These are phyloP conservation scores for Candida easanensis DNA, from an alignment of 805 yeast genomes.

Conservation along the genomic window DNA sequence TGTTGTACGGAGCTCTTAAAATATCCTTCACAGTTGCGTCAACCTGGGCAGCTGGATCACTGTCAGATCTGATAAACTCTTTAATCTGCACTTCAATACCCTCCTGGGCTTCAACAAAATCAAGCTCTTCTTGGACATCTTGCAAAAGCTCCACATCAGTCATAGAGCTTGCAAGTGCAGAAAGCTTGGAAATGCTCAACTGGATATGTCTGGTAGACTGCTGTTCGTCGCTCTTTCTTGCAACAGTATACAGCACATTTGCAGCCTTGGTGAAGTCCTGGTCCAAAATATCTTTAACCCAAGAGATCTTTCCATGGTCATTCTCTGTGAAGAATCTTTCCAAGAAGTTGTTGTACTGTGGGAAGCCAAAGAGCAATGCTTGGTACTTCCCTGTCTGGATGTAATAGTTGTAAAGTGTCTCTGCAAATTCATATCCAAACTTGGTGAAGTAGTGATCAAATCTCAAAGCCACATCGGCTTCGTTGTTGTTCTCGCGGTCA, in stretches of 20 bases:
- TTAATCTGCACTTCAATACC: conserved; percentile 31
- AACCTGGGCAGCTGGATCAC: conserved; percentile 26
- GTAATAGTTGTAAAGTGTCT: conserved; percentile 56
- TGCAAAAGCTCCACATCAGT: conserved; percentile 29
- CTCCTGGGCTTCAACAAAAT: conserved; percentile 48
- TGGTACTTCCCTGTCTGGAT: conserved; percentile 50
- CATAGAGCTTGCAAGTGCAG: conserved; percentile 42
- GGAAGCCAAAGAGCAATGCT: conserved; percentile 54
- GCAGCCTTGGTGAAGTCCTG: conserved; percentile 51
- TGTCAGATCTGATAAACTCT: conserved; percentile 30
- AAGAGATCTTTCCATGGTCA: conserved; percentile 54
- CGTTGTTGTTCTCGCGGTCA: conserved; percentile 32
- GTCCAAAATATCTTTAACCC: conserved; percentile 66
- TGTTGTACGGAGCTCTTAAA: conserved; percentile 22
- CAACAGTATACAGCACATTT: conserved; percentile 40
- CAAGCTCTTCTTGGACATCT: conserved; percentile 50
- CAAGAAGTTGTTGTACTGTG: conserved; percentile 47
- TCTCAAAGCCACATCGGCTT: conserved; percentile 21
- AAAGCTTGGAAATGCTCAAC: conserved; percentile 69
- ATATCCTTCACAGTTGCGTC: conserved; percentile 25
- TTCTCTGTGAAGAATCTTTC: conserved; percentile 48
- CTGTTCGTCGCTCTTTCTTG: conserved; percentile 39
- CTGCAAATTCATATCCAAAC: conserved; percentile 70
- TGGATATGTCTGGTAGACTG: conserved; percentile 50
- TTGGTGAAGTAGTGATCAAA: conserved; percentile 53